Evolutionary conservation across 140 eudicot species (phyloP), one percentile per base, ranked within the genome.

Genomic region (Cichorium intybus): DNA sequence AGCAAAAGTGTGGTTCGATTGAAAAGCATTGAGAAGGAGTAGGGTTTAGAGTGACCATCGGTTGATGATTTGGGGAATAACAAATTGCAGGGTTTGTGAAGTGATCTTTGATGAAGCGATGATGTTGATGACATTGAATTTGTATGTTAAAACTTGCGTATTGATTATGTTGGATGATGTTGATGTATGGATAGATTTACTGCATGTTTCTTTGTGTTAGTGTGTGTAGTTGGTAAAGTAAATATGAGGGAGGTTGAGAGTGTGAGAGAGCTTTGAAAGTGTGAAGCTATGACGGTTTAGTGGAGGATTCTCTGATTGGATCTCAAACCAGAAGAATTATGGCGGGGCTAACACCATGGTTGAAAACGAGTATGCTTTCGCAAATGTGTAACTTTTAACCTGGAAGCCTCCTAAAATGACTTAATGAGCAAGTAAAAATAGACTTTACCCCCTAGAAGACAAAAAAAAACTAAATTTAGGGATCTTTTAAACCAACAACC

Each of bases 91-190:
- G 78, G 69, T 49, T 51, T 47, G 80, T 70, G 64, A 52, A 68
- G 81, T 15, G 85, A 65, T 63, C 96, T 82, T 60, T 88, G 96
- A 14, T 88, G 83, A 5, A 82, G 81, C 60, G 80, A 80, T 23
- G 81, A 78, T 45, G 79, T 75, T 27, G n/a, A n/a, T n/a, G n/a
- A n/a, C n/a, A n/a, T n/a, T n/a, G n/a, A n/a, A n/a, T n/a, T n/a
- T n/a, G n/a, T n/a, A n/a, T n/a, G n/a, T n/a, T n/a, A n/a, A n/a
- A n/a, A n/a, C n/a, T n/a, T n/a, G n/a, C n/a, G n/a, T 17, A 64
- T 45, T 31, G 63, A 64, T 21, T 29, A 29, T 43, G 28, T 34
- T 51, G 49, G 6, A 29, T n/a, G n/a, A n/a, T n/a, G n/a, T n/a
- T 17, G 46, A 62, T 31, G 6, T 20, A n/a, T n/a, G 29, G 23